phyloP scores from a whole-genome alignment of 2,329 filamentous ascomycete species.

The Leptographium lundbergii region DNA sequence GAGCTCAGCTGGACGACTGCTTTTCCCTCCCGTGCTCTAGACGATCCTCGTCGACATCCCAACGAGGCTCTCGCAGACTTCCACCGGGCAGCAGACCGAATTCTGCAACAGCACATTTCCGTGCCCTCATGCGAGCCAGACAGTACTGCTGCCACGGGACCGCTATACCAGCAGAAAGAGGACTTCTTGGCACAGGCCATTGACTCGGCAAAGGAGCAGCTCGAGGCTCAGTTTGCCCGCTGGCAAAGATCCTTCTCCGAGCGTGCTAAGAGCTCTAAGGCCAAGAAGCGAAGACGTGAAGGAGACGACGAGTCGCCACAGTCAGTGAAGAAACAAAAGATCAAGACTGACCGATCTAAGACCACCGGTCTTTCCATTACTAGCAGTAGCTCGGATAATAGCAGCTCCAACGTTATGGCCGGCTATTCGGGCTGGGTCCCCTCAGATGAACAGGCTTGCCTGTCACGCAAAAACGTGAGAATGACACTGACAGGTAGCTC shows the following conservation, averaged over 20 bases:
- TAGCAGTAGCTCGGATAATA: background rate
- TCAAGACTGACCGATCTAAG: background rate
- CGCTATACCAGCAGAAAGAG: background rate
- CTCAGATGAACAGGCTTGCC: background rate
- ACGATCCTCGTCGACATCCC: conserved; percentile 10
- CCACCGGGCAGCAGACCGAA: conserved; percentile 7
- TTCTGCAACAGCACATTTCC: background rate
- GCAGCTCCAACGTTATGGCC: background rate
- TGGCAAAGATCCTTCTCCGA: background rate
- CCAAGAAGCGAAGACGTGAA: background rate
- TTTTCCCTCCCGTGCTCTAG: conserved; percentile 14
- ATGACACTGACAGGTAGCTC: background rate
- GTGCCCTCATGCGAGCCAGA: background rate
- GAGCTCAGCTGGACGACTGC: conserved; percentile 14
- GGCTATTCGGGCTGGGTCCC: background rate
- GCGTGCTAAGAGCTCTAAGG: background rate
- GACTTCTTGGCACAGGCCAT: background rate
- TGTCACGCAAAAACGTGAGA: background rate
- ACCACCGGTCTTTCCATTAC: background rate
- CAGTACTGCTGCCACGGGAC: background rate
- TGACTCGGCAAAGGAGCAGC: background rate
- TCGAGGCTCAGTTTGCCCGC: background rate
- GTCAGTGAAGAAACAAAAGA: background rate
- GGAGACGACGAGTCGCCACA: background rate
- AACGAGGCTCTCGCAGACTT: conserved; percentile 6